Evolutionary conservation across 83 land plant genomes (phyloP), one percentile per base, ranked within the genome.

Genomic region (Thuja plicata): DNA sequence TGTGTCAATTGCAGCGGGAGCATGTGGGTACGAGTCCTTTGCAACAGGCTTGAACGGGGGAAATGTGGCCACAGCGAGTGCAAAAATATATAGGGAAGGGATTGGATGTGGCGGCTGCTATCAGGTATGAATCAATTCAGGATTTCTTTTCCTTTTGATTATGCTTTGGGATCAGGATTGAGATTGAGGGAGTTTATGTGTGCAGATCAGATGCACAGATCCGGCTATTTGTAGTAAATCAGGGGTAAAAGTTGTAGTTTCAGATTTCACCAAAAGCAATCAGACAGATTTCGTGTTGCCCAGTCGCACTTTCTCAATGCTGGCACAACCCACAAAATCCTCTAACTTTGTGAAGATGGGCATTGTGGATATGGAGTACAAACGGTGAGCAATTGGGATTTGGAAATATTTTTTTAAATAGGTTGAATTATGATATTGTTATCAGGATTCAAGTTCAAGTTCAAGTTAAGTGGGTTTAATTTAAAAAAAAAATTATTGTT

Each of bases 121-220:
- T 89, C 93, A 94, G 94, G 95, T 92, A 4, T 7, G 12, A 73
- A 12, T 62, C 34, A 27, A 15, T 27, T 86, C 16, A 5, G 3
- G 16, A 54, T 48, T 86, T 48, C 35, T 32, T 34, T 86, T 43
- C 2, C 21, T 41, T 15, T 89, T 86, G 40, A n/a, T 24, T 82
- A 46, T 71, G 19, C 57, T 0, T 35, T 71, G 43, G 48, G 57
- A 54, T 54, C 19, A 16, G 57, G 57, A 54, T 15, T 54, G 4
- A 16, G 0, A 54, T 19, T 54, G 30, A 88, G 19, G 40, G 8
- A 4, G 30, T 3, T 74, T 30, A 38, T 8, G 46, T 52, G 37
- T 57, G 74, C 91, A 94, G 96, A 74, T 94, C 37, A 89, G 96
- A 85, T 94, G 96, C 92, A 94, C 90, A 73, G 77, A 91, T 77